phyloP scores from a whole-genome alignment of 148 eudicot species.

The Silene conica region DNA sequence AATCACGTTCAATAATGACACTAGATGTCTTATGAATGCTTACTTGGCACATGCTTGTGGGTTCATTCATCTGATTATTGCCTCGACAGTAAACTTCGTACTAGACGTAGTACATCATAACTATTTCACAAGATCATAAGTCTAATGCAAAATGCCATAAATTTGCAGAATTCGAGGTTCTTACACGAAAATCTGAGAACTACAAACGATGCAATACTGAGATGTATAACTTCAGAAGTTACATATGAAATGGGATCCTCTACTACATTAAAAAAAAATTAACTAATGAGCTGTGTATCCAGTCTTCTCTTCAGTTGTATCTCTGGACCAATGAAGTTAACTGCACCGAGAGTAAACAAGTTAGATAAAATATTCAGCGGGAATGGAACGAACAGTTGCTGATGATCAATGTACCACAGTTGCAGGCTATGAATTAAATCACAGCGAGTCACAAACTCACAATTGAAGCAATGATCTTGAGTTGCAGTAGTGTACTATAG shows the following conservation, averaged over 20 bases:
- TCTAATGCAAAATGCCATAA: not conserved
- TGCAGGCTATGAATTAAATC: not conserved
- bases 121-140: too few relatives aligned
- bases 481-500: not conserved
- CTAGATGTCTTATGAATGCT: too few relatives aligned
- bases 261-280: slow-evolving; percentile 2
- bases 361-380: not conserved
- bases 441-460: not conserved
- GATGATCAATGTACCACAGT: not conserved
- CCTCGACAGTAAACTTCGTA: too few relatives aligned
- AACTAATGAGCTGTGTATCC: not conserved
- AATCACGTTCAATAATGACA: too few relatives aligned
- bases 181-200: not conserved
- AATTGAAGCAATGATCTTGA: not conserved
- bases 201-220: not conserved
- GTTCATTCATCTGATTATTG: too few relatives aligned
- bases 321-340: slow-evolving; percentile 1
- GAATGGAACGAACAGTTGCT: not conserved
- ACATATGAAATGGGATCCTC: not conserved
- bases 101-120: too few relatives aligned
- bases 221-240: not conserved
- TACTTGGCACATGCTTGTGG: too few relatives aligned
- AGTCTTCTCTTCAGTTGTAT: slow-evolving; percentile 11
- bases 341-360: slow-evolving; percentile 15
- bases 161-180: not conserved